phyloP scores from a whole-genome alignment of 179 eudicot genomes.

The Spergularia azorica region DNA sequence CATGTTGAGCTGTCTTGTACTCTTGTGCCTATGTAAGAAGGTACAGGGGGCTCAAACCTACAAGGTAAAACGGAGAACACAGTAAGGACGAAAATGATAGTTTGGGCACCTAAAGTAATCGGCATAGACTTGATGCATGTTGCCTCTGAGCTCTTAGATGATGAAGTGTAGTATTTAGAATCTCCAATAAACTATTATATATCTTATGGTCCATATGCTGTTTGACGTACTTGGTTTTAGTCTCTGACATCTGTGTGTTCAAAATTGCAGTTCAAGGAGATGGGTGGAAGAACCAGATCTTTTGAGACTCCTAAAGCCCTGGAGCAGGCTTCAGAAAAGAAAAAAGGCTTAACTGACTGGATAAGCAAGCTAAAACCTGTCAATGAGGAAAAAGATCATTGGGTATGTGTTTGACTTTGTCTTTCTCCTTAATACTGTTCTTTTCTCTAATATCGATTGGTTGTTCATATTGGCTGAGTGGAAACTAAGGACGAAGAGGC shows the following conservation, averaged over 20 bases:
- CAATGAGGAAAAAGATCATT: conserved; percentile 83
- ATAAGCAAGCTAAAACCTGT: conserved; percentile 61
- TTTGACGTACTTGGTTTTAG: neutral
- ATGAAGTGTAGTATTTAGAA: neutral
- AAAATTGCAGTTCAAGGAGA: conserved; percentile 68
- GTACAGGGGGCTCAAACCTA: no score
- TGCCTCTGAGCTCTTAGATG: no score
- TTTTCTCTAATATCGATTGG: neutral
- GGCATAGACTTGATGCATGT: no score
- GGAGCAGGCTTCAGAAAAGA: conserved; percentile 69
- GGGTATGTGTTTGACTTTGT: conserved; percentile 42
- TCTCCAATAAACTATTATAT: neutral
- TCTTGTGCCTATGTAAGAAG: no score
- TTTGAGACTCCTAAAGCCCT: conserved; percentile 47
- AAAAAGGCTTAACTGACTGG: conserved; percentile 71
- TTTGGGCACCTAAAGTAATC: no score
- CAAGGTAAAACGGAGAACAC: no score
- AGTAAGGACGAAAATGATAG: no score
- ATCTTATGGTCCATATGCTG: neutral
- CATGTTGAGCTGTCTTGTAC: no score
- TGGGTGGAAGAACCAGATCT: conserved; percentile 66
- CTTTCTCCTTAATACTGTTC: neutral
- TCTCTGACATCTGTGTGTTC: neutral
- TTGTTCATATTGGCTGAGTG: neutral
- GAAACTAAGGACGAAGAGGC: neutral